Base-by-base conservation (phyloP, 225 moss, liverwort and hornwort species). In the Lunularia cruciata region DNA sequence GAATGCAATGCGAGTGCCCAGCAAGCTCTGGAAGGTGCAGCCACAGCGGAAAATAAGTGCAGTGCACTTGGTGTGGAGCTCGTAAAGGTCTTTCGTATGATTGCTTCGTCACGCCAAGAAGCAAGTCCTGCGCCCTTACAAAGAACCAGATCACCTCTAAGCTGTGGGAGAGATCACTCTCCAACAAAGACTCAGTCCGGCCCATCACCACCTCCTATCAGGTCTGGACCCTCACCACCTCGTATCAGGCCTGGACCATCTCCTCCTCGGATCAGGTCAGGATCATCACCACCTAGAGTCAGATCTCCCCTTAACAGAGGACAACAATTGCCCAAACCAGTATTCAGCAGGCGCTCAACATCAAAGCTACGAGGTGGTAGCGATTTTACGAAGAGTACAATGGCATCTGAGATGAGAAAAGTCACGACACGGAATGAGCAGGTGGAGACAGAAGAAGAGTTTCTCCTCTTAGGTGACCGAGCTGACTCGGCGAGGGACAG, bases 21-120 rank as follows among this genome's bases (percentile, higher is more conserved):
- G 71, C 84, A 87, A 66, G 92, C 92, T 43, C 82, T 98, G 5
- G 89, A 93, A 61, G 81, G 90, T 68, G 90, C 88, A 59, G 83
- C 89, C 47, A 63, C 86, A 25, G 90, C 90, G 37, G 96, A 96
- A 38, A 90, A 66, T 70, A 92, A 96, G 68, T 96, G 96, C 71
- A 86, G 88, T 35, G 96, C 87, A 10, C 87, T 96, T 32, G 96
- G 92, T 10, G 89, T 78, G 43, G 92, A 96, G 71, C 87, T 96
- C 53, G 92, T 96, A n/a, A 96, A 96, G 79, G 96, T 96, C 5
- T 92, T 96, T 60, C 87, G 92, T 0, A 84, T 90, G 89, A 67
- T 96, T 22, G 83, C 89, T 40, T 69, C 84, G 3, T 76, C 77
- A 30, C 89, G 83, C 56, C 83, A 47, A 47, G n/a, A n/a, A n/a